Evolutionary conservation across 148 eudicot genomes (phyloP).

Genomic region (Pharnaceum exiguum): DNA sequence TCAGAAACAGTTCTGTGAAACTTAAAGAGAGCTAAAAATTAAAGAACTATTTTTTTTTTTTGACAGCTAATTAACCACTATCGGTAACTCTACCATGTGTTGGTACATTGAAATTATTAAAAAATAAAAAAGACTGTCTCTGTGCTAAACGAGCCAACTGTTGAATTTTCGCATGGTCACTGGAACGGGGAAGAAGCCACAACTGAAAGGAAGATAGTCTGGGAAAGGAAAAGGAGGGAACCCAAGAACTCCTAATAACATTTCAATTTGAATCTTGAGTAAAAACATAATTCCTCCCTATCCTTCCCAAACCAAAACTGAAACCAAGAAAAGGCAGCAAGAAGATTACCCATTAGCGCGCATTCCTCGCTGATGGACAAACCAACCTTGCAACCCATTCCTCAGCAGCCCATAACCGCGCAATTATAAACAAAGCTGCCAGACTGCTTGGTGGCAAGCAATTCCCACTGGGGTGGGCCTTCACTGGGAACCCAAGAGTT

Average conservation of each 20-base stretch:
- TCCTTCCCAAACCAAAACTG: conserved; percentile 21
- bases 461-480: conserved; percentile 59
- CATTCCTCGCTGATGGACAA: conserved; percentile 28
- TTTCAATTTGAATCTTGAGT: conserved; percentile 39
- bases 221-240: conserved; percentile 17
- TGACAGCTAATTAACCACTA: too few relatives aligned
- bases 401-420: conserved; percentile 96
- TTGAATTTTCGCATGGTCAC: conserved; percentile 12
- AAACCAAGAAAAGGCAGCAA: conserved; percentile 12
- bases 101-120: conserved; percentile 41
- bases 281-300: conserved; percentile 27
- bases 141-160: conserved; percentile 30
- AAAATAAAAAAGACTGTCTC: conserved; percentile 39
- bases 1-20: conserved; percentile 14
- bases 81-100: conserved; percentile 37
- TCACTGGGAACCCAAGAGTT: conserved; percentile 78
- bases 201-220: conserved; percentile 32
- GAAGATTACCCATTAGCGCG: conserved; percentile 48
- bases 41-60: too few relatives aligned
- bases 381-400: conserved; percentile 15
- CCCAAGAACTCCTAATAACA: conserved; percentile 34
- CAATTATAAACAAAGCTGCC: conserved; percentile 89
- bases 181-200: conserved; percentile 24
- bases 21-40: conserved; percentile 15
- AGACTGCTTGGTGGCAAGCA: conserved; percentile 60